A percentile compares a stretch with the other conserved stretches of the same genome.
Evolutionary conservation across 1,284 basidiomycete genomes (phyloP).

Genomic region (Ustilago curta): DNA sequence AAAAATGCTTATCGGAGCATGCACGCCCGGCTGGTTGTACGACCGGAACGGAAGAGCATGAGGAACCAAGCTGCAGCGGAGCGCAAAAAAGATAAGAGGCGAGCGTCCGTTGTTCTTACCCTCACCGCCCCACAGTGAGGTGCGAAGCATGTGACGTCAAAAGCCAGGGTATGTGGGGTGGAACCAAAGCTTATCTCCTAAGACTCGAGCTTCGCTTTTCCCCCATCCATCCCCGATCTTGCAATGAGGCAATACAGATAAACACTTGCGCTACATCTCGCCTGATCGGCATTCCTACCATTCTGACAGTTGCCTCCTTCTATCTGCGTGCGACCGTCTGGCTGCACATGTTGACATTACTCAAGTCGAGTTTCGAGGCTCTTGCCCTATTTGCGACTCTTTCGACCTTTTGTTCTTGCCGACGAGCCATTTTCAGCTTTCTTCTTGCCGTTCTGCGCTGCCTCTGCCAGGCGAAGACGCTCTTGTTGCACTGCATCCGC

Average conservation of each 20-base stretch:
- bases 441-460: conserved; percentile 2
- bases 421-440: not conserved
- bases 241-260: not conserved
- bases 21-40: not conserved
- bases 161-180: no score
- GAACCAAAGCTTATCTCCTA: no score
- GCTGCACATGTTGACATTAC: not conserved
- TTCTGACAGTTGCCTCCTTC: not conserved
- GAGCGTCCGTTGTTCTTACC: not conserved
- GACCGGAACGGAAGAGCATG: not conserved
- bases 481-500: conserved; percentile 13
- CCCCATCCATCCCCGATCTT: no score
- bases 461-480: conserved; percentile 2
- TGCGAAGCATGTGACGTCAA: no score
- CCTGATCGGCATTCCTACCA: not conserved
- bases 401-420: conserved; percentile 9
- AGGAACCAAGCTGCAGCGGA: not conserved
- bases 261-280: not conserved
- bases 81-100: not conserved
- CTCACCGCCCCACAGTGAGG: no score
- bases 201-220: no score
- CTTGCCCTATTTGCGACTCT: conserved; percentile 11
- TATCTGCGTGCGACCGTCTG: no score
- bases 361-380: not conserved
- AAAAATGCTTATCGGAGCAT: conserved; percentile 5